These are phyloP conservation scores for Aspergillus campestris DNA, from an alignment of 495 filamentous ascomycete genomes.

Conservation along the genomic window DNA sequence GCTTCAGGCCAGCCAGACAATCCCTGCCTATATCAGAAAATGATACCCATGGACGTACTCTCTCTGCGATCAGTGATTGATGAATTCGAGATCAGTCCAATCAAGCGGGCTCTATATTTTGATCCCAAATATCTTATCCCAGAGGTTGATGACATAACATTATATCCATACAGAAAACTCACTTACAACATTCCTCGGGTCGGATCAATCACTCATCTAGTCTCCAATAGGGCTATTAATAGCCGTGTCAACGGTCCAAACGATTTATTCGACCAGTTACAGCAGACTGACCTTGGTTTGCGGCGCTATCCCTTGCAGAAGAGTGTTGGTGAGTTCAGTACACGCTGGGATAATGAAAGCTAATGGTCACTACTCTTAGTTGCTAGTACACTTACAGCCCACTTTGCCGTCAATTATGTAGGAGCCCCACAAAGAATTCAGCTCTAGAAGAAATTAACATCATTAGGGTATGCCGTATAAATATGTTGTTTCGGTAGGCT, in stretches of 20 bases:
- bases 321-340: constrained; percentile 28
- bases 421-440: constrained; percentile 17
- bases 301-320: constrained; percentile 42
- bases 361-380: constrained; percentile 9
- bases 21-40: constrained; percentile 39
- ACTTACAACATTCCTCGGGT: constrained; percentile 29
- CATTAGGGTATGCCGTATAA: constrained; percentile 73
- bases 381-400: constrained; percentile 47
- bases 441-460: neutral
- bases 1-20: constrained; percentile 16
- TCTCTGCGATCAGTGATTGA: constrained; percentile 28
- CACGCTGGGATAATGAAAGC: neutral
- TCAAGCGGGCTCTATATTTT: constrained; percentile 17
- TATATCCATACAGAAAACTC: constrained; percentile 17
- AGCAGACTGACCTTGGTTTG: constrained; percentile 49
- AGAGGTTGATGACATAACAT: constrained; percentile 9
- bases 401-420: constrained; percentile 70
- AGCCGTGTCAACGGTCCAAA: constrained; percentile 47
- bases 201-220: constrained; percentile 57
- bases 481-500: constrained; percentile 61
- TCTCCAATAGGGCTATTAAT: constrained; percentile 45
- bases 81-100: constrained; percentile 19
- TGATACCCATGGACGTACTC: constrained; percentile 24
- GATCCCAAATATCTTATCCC: constrained; percentile 9
- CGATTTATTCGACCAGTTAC: constrained; percentile 54